Evolutionary conservation across 164 flowering plant species (phyloP).

Genomic region (Aristolochia californica): DNA sequence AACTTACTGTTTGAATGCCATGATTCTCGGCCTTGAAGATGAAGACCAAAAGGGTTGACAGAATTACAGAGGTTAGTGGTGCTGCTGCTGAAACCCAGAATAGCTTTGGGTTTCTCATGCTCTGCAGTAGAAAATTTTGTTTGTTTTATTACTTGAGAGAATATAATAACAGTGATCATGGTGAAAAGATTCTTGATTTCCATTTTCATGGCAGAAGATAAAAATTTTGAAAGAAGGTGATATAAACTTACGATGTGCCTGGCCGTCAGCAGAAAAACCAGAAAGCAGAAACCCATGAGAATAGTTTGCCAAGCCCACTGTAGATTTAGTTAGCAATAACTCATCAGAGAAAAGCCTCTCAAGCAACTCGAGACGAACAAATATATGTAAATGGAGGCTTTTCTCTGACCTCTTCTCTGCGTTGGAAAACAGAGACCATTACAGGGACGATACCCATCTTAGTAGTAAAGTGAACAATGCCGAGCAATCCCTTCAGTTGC

Average conservation of each 20-base stretch:
- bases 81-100: conserved; percentile 80
- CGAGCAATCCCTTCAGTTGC: conserved; percentile 67
- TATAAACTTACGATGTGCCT: conserved; percentile 37
- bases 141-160: not conserved
- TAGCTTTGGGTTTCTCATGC: conserved; percentile 43
- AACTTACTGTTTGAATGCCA: conserved; percentile 33
- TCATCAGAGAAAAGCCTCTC: not conserved
- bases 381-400: not conserved
- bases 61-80: conserved; percentile 52
- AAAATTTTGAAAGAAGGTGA: not conserved
- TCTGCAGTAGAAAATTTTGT: conserved; percentile 16
- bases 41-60: conserved; percentile 43
- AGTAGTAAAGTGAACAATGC: conserved; percentile 42
- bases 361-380: not conserved
- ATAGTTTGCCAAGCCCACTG: conserved; percentile 55
- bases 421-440: conserved; percentile 28
- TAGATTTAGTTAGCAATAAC: conserved; percentile 1
- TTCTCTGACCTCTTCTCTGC: conserved; percentile 33
- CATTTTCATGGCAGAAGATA: not conserved
- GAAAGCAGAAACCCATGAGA: conserved; percentile 38
- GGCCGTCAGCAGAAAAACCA: conserved; percentile 29
- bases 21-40: conserved; percentile 32
- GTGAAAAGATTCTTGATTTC: not conserved
- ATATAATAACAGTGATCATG: not conserved
- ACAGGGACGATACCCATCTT: conserved; percentile 46